These are phyloP conservation scores for Polytrichum commune DNA, from an alignment of 225 moss, liverwort and hornwort genomes.

Conservation along the genomic window DNA sequence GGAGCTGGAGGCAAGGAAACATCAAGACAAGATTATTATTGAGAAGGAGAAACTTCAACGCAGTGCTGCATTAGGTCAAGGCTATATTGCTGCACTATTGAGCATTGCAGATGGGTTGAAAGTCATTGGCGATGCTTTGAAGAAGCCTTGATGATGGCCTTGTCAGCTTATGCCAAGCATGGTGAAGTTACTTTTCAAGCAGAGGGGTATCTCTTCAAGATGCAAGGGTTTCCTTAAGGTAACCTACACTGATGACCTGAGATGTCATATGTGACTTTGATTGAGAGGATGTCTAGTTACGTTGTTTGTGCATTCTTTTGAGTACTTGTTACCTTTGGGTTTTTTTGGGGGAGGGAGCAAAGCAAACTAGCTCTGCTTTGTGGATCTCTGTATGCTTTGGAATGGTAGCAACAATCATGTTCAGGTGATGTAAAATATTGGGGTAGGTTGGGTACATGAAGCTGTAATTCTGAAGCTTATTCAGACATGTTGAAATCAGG, in stretches of 20 bases:
- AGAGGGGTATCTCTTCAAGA: no score
- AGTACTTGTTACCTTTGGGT: not conserved
- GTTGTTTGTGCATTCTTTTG: not conserved
- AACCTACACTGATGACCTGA: no score
- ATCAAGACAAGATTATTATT: constrained; percentile 21
- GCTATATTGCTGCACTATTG: constrained; percentile 20
- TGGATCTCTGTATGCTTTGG: not conserved
- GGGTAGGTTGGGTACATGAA: no score
- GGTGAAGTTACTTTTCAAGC: no score
- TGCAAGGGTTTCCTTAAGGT: no score
- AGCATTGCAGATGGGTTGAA: constrained; percentile 28
- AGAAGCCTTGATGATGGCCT: constrained; percentile 2
- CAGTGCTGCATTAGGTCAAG: constrained; percentile 17
- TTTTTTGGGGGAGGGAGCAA: not conserved
- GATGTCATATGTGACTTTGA: no score
- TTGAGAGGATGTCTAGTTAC: no score
- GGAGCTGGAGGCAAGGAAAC: constrained; percentile 21
- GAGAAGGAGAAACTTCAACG: constrained; percentile 23
- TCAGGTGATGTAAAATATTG: not conserved
- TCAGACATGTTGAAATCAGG: no score
- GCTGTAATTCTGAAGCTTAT: no score
- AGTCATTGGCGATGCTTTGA: constrained; percentile 18
- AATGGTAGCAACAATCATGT: not conserved
- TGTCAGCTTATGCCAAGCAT: no score
- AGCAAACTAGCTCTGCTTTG: not conserved